Evolutionary conservation across 1,284 basidiomycete genomes (phyloP), one percentile per base, ranked within the genome.

Genomic region (Hemileia vastatrix): DNA sequence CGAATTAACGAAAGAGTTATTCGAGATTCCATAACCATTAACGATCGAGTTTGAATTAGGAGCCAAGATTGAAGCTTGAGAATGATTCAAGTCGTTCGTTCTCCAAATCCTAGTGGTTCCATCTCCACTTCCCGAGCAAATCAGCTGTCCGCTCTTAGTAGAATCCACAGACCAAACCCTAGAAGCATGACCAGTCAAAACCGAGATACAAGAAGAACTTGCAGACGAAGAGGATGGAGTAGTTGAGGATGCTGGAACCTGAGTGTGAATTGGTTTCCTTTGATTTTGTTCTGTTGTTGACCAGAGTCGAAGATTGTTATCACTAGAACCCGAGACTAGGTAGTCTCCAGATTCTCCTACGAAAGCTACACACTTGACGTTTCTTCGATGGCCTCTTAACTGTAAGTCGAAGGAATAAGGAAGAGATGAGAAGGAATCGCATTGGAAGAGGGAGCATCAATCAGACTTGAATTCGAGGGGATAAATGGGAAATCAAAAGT

Each of bases 21-120:
- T n/a, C n/a, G n/a, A n/a, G n/a, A n/a, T n/a, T n/a, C n/a, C n/a
- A n/a, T n/a, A n/a, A n/a, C n/a, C n/a, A n/a, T n/a, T n/a, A n/a
- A n/a, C n/a, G n/a, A n/a, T n/a, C n/a, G n/a, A n/a, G n/a, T n/a
- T n/a, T n/a, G n/a, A n/a, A 3, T 72, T 72, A 52, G 74, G 71
- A 15, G 71, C 76, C 13, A 67, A 64, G 6, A 78, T 54, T 2
- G 73, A 70, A 9, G 59, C 58, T 4, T 56, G 50, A 53, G 69
- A 73, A 11, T 67, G 59, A 4, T 67, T 72, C 15, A 67, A 61
- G 19, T 53, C 58, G 43, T 68, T 66, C 0, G 70, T 66, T 13
- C 71, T 68, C 79, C 79, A 80, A 5, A 80, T 68, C 48, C 79
- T 75, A 43, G 80, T 76, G 0, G 76, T 77, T 2, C 78, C 76